Percentiles rank a stretch among this genome's conserved stretches.
Conservation (phyloP, 2,329 filamentous ascomycete species). For the Pseudogymnoascus sp. region DNA sequence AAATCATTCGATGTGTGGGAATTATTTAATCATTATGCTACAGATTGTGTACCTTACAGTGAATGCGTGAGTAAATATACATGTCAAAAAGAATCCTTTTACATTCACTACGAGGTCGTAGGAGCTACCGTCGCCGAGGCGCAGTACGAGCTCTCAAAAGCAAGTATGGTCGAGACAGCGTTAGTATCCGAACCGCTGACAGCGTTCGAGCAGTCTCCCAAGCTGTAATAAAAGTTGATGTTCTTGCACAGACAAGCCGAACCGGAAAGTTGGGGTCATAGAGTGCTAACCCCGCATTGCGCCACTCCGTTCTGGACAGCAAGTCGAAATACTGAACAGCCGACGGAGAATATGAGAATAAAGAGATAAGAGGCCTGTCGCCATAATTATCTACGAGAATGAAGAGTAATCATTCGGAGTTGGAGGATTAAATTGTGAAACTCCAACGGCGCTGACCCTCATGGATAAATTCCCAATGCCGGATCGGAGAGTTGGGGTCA, state of each 20-base stretch:
- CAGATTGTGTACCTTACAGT: not conserved
- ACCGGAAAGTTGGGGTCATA: constrained; percentile 19
- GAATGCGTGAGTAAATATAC: constrained; percentile 1
- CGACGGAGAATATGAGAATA: not conserved
- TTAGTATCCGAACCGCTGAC: constrained; percentile 24
- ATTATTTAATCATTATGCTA: not conserved
- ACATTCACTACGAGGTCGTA: not conserved
- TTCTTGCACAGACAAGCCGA: constrained; percentile 32
- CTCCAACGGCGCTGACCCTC: no score
- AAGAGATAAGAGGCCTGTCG: no score
- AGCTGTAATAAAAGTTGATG: constrained; percentile 31
- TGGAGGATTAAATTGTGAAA: no score
- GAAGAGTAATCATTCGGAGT: no score
- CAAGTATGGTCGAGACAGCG: constrained; percentile 17
- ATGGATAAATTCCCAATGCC: not conserved
- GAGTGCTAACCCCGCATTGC: not conserved
- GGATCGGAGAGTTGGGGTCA: no score
- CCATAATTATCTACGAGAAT: no score
- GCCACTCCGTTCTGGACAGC: not conserved
- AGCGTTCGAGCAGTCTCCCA: constrained; percentile 34
- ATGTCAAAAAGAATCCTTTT: not conserved
- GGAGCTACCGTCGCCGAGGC: constrained; percentile 1
- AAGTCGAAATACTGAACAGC: not conserved
- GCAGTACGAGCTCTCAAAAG: constrained; percentile 13
- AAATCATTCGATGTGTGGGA: not conserved